Percentiles rank a stretch among this genome's conserved stretches.
phyloP scores from a whole-genome alignment of 495 filamentous ascomycete species.

The Cercophora sp. region DNA sequence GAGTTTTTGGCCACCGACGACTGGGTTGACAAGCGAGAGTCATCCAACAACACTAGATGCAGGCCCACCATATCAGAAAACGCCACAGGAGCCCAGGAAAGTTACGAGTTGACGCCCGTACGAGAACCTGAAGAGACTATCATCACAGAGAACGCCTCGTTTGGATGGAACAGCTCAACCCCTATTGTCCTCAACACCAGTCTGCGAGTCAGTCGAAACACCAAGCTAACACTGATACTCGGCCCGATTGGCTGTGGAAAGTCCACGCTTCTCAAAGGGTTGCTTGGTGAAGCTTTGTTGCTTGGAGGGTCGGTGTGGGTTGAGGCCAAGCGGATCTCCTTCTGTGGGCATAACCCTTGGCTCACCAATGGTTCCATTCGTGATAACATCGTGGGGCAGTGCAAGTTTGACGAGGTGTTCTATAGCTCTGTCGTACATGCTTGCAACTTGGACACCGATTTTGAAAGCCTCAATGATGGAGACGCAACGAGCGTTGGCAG shows the following conservation, averaged over 20 bases:
- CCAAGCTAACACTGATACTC: constrained; percentile 36
- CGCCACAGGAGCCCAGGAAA: not conserved
- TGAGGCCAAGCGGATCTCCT: constrained; percentile 25
- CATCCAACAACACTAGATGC: too few species aligned
- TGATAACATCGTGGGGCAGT: constrained; percentile 51
- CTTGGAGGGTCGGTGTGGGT: constrained; percentile 25
- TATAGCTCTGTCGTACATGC: constrained; percentile 55
- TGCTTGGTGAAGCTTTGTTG: constrained; percentile 48
- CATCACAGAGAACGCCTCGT: not conserved
- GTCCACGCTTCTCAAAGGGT: constrained; percentile 44
- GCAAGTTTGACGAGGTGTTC: constrained; percentile 34
- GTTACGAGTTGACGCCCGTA: too few species aligned
- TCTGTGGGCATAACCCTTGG: constrained; percentile 50
- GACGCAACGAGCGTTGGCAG: constrained; percentile 60
- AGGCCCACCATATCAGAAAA: too few species aligned
- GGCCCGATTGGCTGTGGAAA: constrained; percentile 52
- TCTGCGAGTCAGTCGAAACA: constrained; percentile 22
- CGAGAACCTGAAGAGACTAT: not conserved
- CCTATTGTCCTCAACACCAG: constrained; percentile 20
- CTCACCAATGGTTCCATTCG: constrained; percentile 46
- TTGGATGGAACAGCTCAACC: not conserved
- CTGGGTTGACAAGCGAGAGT: not conserved
- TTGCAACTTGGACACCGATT: constrained; percentile 57
- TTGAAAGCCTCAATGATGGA: constrained; percentile 56
- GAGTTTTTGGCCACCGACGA: constrained; percentile 17